Percentiles rank a stretch among this genome's conserved stretches.
Conservation (phyloP, 805 yeast genomes). For the Sugiyamaella valdiviana region DNA sequence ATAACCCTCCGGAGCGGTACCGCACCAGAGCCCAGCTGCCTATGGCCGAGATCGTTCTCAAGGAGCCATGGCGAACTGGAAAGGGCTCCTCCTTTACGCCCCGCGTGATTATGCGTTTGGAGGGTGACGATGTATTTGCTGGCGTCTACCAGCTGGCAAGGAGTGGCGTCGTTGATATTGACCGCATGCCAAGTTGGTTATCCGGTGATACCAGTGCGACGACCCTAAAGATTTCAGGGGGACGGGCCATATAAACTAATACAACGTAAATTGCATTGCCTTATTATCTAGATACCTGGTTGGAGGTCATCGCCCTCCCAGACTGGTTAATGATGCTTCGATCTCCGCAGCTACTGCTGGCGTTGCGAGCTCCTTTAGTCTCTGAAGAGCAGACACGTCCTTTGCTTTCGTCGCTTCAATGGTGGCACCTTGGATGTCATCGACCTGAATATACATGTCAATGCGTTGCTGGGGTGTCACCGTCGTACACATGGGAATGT, state of each 20-base stretch:
- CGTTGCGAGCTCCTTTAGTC: conserved; percentile 18
- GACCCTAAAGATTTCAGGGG: conserved; percentile 43
- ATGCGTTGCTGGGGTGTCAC: conserved; percentile 43
- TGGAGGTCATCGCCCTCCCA: conserved; percentile 1
- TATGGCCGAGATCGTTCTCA: conserved; percentile 14
- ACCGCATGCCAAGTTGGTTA: conserved; percentile 65
- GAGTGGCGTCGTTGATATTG: conserved; percentile 43
- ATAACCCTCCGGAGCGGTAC: conserved; percentile 6
- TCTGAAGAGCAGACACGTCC: conserved; percentile 19
- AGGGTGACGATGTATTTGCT: conserved; percentile 69
- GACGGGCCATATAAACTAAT: conserved; percentile 20
- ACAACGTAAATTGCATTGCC: no score
- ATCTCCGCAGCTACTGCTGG: conserved; percentile 15
- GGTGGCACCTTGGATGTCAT: conserved; percentile 36
- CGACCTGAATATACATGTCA: conserved; percentile 46
- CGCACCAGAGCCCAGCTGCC: conserved; percentile 12
- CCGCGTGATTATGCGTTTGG: conserved; percentile 33
- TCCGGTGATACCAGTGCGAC: conserved; percentile 65
- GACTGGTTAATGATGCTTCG: conserved; percentile 8
- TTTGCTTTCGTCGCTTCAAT: conserved; percentile 28
- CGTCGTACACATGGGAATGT: conserved; percentile 47
- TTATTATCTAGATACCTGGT: not conserved
- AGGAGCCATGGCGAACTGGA: not conserved
- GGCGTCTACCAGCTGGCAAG: conserved; percentile 67
- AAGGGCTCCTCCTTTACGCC: not conserved